A percentile compares a stretch with the other conserved stretches of the same genome.
Conservation (phyloP, 1,284 basidiomycete genomes). For the Apiotrichum gamsii region DNA sequence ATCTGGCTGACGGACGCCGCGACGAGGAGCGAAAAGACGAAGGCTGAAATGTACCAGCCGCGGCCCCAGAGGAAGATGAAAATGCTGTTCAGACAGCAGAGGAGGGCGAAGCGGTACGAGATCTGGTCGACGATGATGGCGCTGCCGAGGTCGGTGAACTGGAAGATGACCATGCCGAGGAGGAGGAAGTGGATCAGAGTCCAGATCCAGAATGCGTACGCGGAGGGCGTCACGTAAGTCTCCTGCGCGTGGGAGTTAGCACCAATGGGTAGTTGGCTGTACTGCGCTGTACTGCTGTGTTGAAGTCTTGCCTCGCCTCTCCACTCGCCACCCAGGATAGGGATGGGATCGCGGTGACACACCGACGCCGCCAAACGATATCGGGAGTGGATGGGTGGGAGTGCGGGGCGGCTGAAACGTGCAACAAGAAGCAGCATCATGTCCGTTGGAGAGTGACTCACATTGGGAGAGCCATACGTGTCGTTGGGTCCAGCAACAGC, state of each 20-base stretch:
- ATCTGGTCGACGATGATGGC: slow-evolving; percentile 74
- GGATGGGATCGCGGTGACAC: too few species aligned
- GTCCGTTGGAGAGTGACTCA: slow-evolving; percentile 10
- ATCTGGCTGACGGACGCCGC: slow-evolving; percentile 57
- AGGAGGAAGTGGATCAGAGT: slow-evolving; percentile 78
- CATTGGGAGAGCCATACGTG: slow-evolving; percentile 46
- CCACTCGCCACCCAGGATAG: too few species aligned
- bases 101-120: slow-evolving; percentile 79
- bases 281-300: too few species aligned
- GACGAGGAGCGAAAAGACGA: slow-evolving; percentile 74
- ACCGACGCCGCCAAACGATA: too few species aligned
- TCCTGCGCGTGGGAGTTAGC: slow-evolving; percentile 10
- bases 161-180: slow-evolving; percentile 80
- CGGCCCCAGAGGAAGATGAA: slow-evolving; percentile 74
- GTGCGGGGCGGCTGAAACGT: too few species aligned
- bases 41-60: slow-evolving; percentile 64
- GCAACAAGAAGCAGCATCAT: too few species aligned
- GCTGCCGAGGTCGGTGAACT: slow-evolving; percentile 68
- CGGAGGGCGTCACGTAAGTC: slow-evolving; percentile 17
- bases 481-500: slow-evolving; percentile 65
- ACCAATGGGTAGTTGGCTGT: too few species aligned
- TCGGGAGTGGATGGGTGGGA: too few species aligned
- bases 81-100: slow-evolving; percentile 74
- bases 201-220: slow-evolving; percentile 37
- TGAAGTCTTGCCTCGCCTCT: too few species aligned